Evolutionary conservation across 768 basidiomycete genomes (phyloP), one percentile per base, ranked within the genome.

Genomic region (Podaxis sp.): DNA sequence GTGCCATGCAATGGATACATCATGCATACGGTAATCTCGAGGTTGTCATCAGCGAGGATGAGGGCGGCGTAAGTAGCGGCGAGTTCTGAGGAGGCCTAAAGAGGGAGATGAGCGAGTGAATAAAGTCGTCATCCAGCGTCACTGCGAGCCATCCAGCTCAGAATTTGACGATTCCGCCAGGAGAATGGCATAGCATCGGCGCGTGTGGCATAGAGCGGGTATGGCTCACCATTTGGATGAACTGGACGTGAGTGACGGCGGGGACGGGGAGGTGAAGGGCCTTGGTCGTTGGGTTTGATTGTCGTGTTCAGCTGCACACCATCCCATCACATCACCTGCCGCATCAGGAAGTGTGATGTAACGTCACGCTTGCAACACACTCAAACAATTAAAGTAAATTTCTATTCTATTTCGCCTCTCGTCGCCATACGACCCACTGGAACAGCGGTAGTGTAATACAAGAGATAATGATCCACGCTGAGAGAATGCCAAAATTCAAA

Each of bases 61-160:
- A 99, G 91, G 69, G 95, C 93, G 73, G 96, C 95, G 82, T 98
- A 98, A 70, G 95, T 91, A 66, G 95, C 82, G 70, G 95, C 94
- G 74, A 96, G 91, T 75, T 99, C 96, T 58, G 74, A 64, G 72
- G 84, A 77, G 69, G 81, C 78, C 82, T 82, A 64, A 33, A 65
- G 57, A 51, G 26, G 38, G 41, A 26, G 55, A 64, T 60, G 28
- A 15, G 44, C 48, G n/a, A 49, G 64, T 69, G 65, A 68, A 64
- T 52, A 56, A 41, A 26, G 49, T 57, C 40, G 60, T 56, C 57
- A 62, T 56, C 64, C 64, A 60, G 30, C 36, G 22, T 37, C 56
- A 20, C 8, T 22, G 26, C 15, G 24, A 46, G 38, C 40, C 62
- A 62, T 62, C 60, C 60, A 62, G 33, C 60, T 20, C 44, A 48